Percentiles rank a stretch among this genome's conserved stretches.
phyloP scores from a whole-genome alignment of 164 flowering plant species.

The Magnolia kwangsiensis region DNA sequence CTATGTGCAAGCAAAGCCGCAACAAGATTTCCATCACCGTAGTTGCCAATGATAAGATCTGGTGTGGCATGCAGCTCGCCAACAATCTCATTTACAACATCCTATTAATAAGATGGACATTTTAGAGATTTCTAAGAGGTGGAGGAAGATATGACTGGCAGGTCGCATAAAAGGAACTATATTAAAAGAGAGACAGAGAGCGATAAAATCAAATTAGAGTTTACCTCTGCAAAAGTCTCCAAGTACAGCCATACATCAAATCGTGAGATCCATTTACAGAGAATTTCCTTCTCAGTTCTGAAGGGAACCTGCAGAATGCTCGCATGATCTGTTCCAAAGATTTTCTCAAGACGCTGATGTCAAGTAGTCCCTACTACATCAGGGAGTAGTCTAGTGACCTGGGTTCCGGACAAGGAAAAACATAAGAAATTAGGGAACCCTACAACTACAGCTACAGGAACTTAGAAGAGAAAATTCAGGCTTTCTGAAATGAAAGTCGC shows the following conservation, averaged over 20 bases:
- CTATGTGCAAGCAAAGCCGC: slow-evolving; percentile 92
- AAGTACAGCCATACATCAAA: slow-evolving; percentile 99
- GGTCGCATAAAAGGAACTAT: not conserved
- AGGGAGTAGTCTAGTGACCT: slow-evolving; percentile 88
- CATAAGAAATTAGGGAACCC: not conserved
- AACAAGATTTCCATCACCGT: slow-evolving; percentile 96
- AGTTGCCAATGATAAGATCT: slow-evolving; percentile 91
- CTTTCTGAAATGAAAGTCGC: too few relatives aligned
- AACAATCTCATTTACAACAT: slow-evolving; percentile 76
- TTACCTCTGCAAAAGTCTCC: slow-evolving; percentile 88
- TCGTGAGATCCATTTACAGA: slow-evolving; percentile 67
- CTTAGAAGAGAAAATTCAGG: too few relatives aligned
- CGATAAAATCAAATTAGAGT: not conserved
- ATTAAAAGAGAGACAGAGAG: not conserved
- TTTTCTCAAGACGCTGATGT: slow-evolving; percentile 82
- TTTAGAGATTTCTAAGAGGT: not conserved
- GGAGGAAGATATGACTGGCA: not conserved
- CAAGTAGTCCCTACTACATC: slow-evolving; percentile 98
- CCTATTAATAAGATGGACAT: slow-evolving; percentile 38
- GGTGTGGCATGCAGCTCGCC: slow-evolving; percentile 84
- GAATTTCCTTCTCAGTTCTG: slow-evolving; percentile 84
- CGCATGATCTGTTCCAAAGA: slow-evolving; percentile 71
- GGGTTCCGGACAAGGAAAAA: slow-evolving; percentile 15
- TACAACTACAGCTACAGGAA: too few relatives aligned
- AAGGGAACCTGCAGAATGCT: slow-evolving; percentile 89